Evolutionary conservation across 1,284 basidiomycete genomes (phyloP), one percentile per base, ranked within the genome.

Genomic region (Rugosomyces carneus): DNA sequence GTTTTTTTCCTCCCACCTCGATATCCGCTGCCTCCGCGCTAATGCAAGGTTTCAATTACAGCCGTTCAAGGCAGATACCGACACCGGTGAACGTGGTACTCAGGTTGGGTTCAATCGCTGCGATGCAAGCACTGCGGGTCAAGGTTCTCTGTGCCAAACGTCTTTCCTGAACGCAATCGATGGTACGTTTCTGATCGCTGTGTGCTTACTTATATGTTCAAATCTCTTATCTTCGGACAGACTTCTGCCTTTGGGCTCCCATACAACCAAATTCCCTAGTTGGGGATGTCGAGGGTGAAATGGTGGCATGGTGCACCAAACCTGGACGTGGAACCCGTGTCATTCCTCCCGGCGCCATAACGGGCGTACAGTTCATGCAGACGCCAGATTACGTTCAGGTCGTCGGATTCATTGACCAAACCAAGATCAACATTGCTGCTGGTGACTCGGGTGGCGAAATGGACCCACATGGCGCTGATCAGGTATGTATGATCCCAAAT

Each of bases 341-440:
- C 40, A 77, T 84, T 31, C 79, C 80, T 0, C 58, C 53, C 1
- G 76, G 71, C 24, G 64, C 75, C 5, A 11, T 80, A 6, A 59
- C 57, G 0, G 78, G 73, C 37, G 68, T 75, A 0, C 76, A 79
- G 61, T 71, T 77, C 59, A 76, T 82, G 50, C 64, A 68, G 49
- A 81, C 83, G 0, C 69, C 71, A 1, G 69, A 75, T 47, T 89
- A 89, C 57, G 61, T 84, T 20, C 79, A 84, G 55, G 68, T 79
- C 31, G 72, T 76, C n/a, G 85, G 81, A 3, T 78, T 70, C 63
- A 70, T 89, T 51, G 68, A 87, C 57, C 86, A 89, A 65, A 67
- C 65, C 1, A 53, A 64, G 51, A 63, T 89, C 52, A 71, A 85
- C 64, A 60, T 89, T 37, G 52, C 61, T 2, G 32, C 60, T 0